Percentiles rank a stretch among this genome's conserved stretches.
Evolutionary conservation across 2,329 filamentous ascomycete species (phyloP).

Genomic region (Verticillium zaregamsianum): DNA sequence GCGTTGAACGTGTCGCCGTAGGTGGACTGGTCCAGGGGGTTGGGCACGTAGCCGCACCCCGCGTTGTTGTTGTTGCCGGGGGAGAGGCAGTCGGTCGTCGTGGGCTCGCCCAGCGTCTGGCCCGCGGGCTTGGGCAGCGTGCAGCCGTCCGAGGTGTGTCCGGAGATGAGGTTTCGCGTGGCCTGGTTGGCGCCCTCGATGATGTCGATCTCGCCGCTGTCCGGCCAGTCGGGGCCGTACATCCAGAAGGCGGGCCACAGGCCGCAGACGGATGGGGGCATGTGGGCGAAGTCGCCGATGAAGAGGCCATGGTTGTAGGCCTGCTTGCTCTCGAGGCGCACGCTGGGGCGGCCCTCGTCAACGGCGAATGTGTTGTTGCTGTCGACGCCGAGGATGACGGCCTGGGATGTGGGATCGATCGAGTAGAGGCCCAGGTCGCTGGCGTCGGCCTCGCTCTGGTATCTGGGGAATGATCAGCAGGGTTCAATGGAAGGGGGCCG

Average conservation of each 20-base stretch:
- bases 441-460: slow-evolving; percentile 38
- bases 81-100: not conserved
- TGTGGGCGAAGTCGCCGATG: slow-evolving; percentile 68
- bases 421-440: slow-evolving; percentile 34
- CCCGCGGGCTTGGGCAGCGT: not conserved
- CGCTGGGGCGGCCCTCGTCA: slow-evolving; percentile 48
- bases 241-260: slow-evolving; percentile 68
- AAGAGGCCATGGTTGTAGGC: slow-evolving; percentile 64
- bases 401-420: slow-evolving; percentile 32
- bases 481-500: not conserved
- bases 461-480: slow-evolving; percentile 23
- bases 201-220: slow-evolving; percentile 63
- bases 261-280: slow-evolving; percentile 67
- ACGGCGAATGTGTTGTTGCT: slow-evolving; percentile 29
- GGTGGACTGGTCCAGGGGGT: slow-evolving; percentile 34
- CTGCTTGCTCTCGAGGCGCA: slow-evolving; percentile 63
- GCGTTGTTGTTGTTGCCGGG: slow-evolving; percentile 23
- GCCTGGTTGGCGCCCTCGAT: slow-evolving; percentile 65
- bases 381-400: slow-evolving; percentile 44
- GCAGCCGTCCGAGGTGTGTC: slow-evolving; percentile 46
- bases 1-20: slow-evolving; percentile 66
- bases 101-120: not conserved
- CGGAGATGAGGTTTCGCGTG: slow-evolving; percentile 55
- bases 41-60: slow-evolving; percentile 40
- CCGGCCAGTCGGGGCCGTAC: slow-evolving; percentile 56